These are phyloP conservation scores for Gracilaria domingensis DNA, from an alignment of 23 red algal species.

Conservation along the genomic window DNA sequence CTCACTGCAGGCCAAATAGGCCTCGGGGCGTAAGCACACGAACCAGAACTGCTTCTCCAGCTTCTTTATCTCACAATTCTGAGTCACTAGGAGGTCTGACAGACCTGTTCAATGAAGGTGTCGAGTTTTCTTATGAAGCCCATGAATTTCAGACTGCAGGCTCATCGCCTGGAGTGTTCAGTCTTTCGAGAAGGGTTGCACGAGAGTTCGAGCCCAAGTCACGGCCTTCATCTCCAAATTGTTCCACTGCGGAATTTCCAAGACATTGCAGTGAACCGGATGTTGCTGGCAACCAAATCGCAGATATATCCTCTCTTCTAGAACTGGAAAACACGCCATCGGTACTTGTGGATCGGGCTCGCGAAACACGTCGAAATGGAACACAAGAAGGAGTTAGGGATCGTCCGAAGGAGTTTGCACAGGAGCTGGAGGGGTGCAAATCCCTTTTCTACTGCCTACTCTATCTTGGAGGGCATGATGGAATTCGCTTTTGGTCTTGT, in stretches of 20 bases:
- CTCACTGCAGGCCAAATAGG: slow-evolving; percentile 9
- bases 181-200: neutral
- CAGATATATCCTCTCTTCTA: neutral
- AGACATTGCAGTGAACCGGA: neutral
- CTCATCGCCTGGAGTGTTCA: neutral
- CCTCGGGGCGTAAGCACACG: slow-evolving; percentile 1
- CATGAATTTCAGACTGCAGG: neutral
- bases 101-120: neutral
- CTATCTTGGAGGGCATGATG: neutral
- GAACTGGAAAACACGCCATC: slow-evolving; percentile 23
- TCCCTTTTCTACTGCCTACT: neutral
- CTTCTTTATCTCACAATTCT: neutral
- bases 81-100: neutral
- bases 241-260: neutral
- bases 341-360: neutral
- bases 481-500: slow-evolving; percentile 12
- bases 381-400: slow-evolving; percentile 13
- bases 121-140: neutral
- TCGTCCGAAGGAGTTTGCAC: slow-evolving; percentile 6
- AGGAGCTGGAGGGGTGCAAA: neutral
- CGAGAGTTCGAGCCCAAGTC: slow-evolving; percentile 19
- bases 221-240: slow-evolving; percentile 9
- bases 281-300: neutral
- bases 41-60: neutral
- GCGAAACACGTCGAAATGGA: neutral